Percentiles rank a stretch among this genome's conserved stretches.
These are phyloP conservation scores for Tagetes patula DNA, from an alignment of 129 eudicot genomes.

Conservation along the genomic window DNA sequence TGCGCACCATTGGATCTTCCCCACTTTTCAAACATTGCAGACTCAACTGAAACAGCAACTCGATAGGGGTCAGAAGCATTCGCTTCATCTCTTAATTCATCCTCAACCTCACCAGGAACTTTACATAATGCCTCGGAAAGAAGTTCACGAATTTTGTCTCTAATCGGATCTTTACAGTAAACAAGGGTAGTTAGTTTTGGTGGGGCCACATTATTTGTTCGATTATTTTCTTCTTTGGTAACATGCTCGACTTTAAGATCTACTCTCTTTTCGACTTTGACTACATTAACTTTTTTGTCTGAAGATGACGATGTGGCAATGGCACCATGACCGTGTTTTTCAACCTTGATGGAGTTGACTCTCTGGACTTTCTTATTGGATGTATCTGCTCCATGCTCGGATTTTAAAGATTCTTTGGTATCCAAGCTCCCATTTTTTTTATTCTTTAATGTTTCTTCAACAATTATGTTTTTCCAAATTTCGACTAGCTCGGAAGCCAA, in stretches of 20 bases:
- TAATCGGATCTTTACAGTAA: conserved; percentile 53
- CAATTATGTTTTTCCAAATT: conserved; percentile 74
- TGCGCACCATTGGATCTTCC: conserved; percentile 70
- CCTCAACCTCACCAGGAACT: conserved; percentile 62
- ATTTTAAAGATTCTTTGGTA: conserved; percentile 31
- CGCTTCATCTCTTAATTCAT: conserved; percentile 45
- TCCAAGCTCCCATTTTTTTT: conserved; percentile 52
- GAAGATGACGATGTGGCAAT: conserved; percentile 25
- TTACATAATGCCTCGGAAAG: conserved; percentile 71
- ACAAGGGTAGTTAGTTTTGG: conserved; percentile 66
- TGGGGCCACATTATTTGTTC: conserved; percentile 20
- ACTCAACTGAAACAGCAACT: conserved; percentile 73
- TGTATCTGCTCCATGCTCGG: conserved; percentile 28
- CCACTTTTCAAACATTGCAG: conserved; percentile 88
- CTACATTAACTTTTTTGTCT: conserved; percentile 37
- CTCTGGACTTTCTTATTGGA: conserved; percentile 22
- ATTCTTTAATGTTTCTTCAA: conserved; percentile 58
- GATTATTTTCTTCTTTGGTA: conserved; percentile 41
- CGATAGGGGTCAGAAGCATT: conserved; percentile 65
- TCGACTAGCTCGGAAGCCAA: conserved; percentile 68
- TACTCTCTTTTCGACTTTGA: conserved; percentile 43
- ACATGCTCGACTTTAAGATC: conserved; percentile 28
- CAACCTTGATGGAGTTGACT: conserved; percentile 48
- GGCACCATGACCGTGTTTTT: conserved; percentile 25
- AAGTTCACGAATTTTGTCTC: conserved; percentile 80